Evolutionary conservation across 768 basidiomycete genomes (phyloP), one percentile per base, ranked within the genome.

Genomic region (Ramaria sp.): DNA sequence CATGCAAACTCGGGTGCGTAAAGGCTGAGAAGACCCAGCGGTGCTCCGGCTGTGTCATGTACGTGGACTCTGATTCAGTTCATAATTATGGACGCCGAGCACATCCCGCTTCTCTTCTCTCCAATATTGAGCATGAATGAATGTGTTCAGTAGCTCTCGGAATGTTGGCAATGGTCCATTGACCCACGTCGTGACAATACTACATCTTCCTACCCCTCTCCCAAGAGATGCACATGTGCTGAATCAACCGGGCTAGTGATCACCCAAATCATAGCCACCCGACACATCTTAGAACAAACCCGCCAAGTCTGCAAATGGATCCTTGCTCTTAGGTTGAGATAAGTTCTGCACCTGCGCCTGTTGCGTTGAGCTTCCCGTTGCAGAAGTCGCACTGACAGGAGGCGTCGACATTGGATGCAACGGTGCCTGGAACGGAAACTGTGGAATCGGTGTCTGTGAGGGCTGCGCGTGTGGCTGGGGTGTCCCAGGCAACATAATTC

Each of bases 221-320:
- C 15, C 15, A 42, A 42, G 4, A 42, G 41, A 42, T 22, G 20
- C 42, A 22, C 4, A 2, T 43, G n/a, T 43, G 11, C 42, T 19
- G n/a, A 43, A 43, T 22, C 20, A 43, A n/a, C 17, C 20, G 6
- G 41, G 4, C 15, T n/a, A n/a, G 15, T 42, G 6, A 19, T 17
- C 41, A 6, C 41, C 6, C 41, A 19, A 17, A 9, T 2, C 17
- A 9, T n/a, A 19, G 2, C 17, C n/a, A 41, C 20, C 42, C n/a
- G n/a, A 3, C 20, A 3, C 42, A 19, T 17, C 17, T 47, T 59
- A 91, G 67, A 91, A 90, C 54, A 91, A 69, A 19, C 84, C 84
- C 2, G 77, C 88, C 37, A 91, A 73, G 70, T 91, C 89, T 6
- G 88, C 87, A 64, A 91, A 91, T 42, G 90, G 89, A 68, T 91